Evolutionary conservation across 2,329 filamentous ascomycete genomes (phyloP).

Genomic region (Colletotrichum tabaci): DNA sequence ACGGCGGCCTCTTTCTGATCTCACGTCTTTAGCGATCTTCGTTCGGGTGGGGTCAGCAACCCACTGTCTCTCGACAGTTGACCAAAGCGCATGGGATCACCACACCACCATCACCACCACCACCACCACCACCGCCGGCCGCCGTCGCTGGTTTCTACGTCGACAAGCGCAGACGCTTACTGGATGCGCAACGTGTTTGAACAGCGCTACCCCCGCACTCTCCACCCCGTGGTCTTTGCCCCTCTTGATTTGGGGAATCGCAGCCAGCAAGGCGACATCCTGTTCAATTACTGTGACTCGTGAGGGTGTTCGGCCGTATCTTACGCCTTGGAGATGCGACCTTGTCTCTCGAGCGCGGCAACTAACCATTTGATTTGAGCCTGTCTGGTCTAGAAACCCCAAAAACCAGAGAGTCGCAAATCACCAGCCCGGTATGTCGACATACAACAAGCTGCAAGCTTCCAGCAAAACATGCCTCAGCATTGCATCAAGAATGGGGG

Average conservation of each 20-base stretch:
- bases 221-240: conserved; percentile 14
- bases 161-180: conserved; percentile 20
- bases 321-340: neutral
- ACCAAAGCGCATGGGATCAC: conserved; percentile 33
- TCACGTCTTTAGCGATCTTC: conserved; percentile 1
- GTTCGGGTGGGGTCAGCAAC: conserved; percentile 34
- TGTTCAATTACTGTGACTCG: neutral
- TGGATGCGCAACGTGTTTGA: conserved; percentile 6
- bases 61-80: conserved; percentile 23
- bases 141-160: neutral
- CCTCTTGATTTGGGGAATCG: conserved; percentile 28
- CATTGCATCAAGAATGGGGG: conserved; percentile 5
- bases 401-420: neutral
- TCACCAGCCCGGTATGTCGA: neutral
- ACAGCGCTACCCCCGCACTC: conserved; percentile 12
- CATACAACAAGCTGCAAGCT: neutral
- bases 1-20: conserved; percentile 27
- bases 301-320: conserved; percentile 3
- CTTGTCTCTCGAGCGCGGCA: neutral
- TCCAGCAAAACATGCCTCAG: conserved; percentile 6
- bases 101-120: conserved; percentile 17
- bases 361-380: neutral
- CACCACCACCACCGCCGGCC: too few relatives aligned
- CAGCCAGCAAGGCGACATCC: conserved; percentile 17
- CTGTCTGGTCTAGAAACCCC: neutral